Percentiles rank a stretch among this genome's conserved stretches.
Conservation (phyloP, 495 filamentous ascomycete genomes). For the Neurospora intermedia region DNA sequence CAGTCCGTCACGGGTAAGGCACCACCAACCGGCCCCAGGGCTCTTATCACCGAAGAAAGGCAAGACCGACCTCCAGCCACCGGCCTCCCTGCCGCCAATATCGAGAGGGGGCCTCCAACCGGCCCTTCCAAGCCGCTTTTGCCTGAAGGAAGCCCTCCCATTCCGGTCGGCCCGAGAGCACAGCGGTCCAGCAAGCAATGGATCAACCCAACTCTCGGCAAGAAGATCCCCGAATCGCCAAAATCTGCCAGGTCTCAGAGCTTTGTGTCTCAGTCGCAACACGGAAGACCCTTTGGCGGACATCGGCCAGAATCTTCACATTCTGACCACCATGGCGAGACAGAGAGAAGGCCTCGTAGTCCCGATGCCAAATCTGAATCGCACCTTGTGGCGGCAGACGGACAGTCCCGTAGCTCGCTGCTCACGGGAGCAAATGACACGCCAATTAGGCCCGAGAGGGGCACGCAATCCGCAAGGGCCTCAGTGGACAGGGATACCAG, state of each 20-base stretch:
- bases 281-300: conserved; percentile 25
- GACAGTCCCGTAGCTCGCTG: conserved; percentile 21
- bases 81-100: conserved; percentile 3
- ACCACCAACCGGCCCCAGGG: conserved; percentile 42
- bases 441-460: conserved; percentile 22
- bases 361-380: conserved; percentile 34
- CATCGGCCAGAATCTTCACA: conserved; percentile 25
- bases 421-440: conserved; percentile 25
- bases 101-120: conserved; percentile 29
- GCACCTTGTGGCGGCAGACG: conserved; percentile 17
- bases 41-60: conserved; percentile 34
- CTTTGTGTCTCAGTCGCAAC: conserved; percentile 29
- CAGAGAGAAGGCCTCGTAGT: conserved; percentile 32
- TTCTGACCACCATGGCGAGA: conserved; percentile 31
- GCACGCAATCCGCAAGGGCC: conserved; percentile 28
- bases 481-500: conserved; percentile 27
- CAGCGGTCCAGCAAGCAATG: conserved; percentile 48
- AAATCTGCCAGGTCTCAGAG: conserved; percentile 33
- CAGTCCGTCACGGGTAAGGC: conserved; percentile 32
- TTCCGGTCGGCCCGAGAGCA: conserved; percentile 50
- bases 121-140: conserved; percentile 40
- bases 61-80: conserved; percentile 26
- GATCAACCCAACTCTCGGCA: conserved; percentile 42
- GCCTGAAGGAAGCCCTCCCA: conserved; percentile 40
- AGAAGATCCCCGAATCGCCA: conserved; percentile 36